These are phyloP conservation scores for Osmozyma mogii DNA, from an alignment of 805 yeast species.

Conservation along the genomic window DNA sequence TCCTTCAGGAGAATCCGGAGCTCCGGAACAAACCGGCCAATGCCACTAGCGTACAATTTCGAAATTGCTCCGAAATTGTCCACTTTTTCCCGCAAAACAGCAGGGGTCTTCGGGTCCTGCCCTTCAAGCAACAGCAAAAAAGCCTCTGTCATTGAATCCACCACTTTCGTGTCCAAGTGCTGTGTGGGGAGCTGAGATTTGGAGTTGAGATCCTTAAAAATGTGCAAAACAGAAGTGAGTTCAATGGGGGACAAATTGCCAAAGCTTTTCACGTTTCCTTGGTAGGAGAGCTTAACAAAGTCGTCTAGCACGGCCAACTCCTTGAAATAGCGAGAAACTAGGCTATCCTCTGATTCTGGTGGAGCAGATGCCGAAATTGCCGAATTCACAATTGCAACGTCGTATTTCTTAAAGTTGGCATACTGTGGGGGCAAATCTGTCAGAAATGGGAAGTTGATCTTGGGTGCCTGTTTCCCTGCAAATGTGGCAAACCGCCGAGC, in stretches of 20 bases:
- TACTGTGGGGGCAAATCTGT: no score
- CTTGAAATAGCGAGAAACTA: not conserved
- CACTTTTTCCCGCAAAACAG: no score
- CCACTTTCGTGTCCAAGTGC: not conserved
- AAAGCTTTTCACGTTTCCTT: not conserved
- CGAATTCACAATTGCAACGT: no score
- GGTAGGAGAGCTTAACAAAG: conserved; percentile 1
- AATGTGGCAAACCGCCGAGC: no score
- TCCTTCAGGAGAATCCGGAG: conserved; percentile 2
- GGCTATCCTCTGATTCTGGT: no score
- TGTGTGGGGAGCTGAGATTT: conserved; percentile 1
- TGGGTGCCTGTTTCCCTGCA: no score
- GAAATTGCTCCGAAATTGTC: no score
- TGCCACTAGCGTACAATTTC: conserved; percentile 1
- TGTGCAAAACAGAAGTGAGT: conserved; percentile 1
- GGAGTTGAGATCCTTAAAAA: conserved; percentile 1
- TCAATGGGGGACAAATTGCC: conserved; percentile 3
- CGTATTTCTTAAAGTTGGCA: no score
- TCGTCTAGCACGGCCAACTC: conserved; percentile 1
- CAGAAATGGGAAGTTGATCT: no score
- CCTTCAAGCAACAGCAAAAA: not conserved
- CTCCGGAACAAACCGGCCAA: conserved; percentile 5
- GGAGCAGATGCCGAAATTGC: no score
- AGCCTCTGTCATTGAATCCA: not conserved
- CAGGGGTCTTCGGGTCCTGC: not conserved